Base-by-base conservation (phyloP, 768 basidiomycete species). In the Vishniacozyma victoriae region DNA sequence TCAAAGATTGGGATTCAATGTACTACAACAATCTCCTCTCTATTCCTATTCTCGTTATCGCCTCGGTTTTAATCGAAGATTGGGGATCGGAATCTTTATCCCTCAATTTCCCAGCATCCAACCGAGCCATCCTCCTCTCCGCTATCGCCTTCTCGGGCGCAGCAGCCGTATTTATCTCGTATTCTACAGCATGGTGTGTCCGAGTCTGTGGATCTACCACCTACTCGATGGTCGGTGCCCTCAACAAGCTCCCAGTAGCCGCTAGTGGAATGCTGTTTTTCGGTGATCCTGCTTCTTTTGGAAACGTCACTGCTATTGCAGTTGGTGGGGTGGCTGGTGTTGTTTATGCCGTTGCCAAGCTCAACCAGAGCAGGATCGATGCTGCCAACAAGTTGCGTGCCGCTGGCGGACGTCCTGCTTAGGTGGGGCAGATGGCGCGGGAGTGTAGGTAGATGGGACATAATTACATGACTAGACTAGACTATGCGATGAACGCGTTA, bases 1-100 rank as follows among this genome's bases (percentile, higher is more conserved):
- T 97, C 75, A 83, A 90, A 44, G 93, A 99, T 65, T 95, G 91
- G 92, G 93, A 96, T 67, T 84, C 92, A 13, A 96, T 96, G 91
- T 93, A 89, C 75, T 97, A 97, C 77, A 95, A 93, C 76, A 99
- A 97, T 71, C 71, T 96, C 38, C 76, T 97, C 44, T 93, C 89
- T 23, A 92, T 97, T 58, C 95, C 95, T 6, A 82, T 96, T 35
- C 76, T 99, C 38, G 78, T 79, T 44, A 62, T 88, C 42, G 87
- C 84, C 62, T 93, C 90, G 7, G 62, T 97, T 61, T 56, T 89
- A 41, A 72, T 85, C 26, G 95, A 99, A 74, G 82, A 95, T 67
- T 99, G 95, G 95, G 81, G 85, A 29, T 75, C 77, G 5, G 84
- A 80, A 46, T 91, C 83, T 64, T 75, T 99, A 19, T 71, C 71